Conservation (phyloP, 1,139 yeast species). For the Lodderomyces parapsilosis region DNA sequence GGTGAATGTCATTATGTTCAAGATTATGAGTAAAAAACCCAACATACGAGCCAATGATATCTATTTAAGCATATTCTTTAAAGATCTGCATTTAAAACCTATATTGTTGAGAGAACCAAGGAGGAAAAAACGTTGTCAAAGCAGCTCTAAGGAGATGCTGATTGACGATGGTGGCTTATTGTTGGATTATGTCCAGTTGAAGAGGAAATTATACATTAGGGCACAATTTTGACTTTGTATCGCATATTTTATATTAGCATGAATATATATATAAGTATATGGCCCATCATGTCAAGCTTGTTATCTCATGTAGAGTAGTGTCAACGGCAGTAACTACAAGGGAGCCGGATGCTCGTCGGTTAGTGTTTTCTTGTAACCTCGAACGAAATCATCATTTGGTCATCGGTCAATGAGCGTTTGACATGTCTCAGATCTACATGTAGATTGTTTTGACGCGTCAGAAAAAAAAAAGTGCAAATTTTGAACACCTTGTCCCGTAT, state of each 20-base stretch:
- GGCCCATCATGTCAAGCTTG: background rate
- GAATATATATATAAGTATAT: too few relatives aligned
- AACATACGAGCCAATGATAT: conserved; percentile 18
- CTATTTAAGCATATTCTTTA: conserved; percentile 25
- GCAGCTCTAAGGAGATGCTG: conserved; percentile 5
- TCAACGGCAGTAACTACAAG: too few relatives aligned
- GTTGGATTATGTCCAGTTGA: conserved; percentile 28
- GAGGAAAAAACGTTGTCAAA: background rate
- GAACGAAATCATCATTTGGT: too few relatives aligned
- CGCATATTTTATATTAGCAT: too few relatives aligned
- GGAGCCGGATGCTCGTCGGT: too few relatives aligned
- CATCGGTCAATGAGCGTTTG: too few relatives aligned
- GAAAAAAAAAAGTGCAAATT: too few relatives aligned
- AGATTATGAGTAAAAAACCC: conserved; percentile 19
- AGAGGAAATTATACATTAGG: conserved; percentile 25
- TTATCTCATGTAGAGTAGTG: background rate
- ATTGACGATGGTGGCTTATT: conserved; percentile 18
- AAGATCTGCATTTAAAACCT: conserved; percentile 24
- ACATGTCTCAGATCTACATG: background rate
- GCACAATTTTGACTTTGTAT: conserved; percentile 16
- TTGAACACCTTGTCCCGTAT: background rate
- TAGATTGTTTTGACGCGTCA: background rate
- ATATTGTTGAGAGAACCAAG: conserved; percentile 20
- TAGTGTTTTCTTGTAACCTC: too few relatives aligned
- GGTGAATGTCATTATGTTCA: conserved; percentile 22